phyloP scores from a whole-genome alignment of 2,329 filamentous ascomycete species.

The Neonectria sp. region DNA sequence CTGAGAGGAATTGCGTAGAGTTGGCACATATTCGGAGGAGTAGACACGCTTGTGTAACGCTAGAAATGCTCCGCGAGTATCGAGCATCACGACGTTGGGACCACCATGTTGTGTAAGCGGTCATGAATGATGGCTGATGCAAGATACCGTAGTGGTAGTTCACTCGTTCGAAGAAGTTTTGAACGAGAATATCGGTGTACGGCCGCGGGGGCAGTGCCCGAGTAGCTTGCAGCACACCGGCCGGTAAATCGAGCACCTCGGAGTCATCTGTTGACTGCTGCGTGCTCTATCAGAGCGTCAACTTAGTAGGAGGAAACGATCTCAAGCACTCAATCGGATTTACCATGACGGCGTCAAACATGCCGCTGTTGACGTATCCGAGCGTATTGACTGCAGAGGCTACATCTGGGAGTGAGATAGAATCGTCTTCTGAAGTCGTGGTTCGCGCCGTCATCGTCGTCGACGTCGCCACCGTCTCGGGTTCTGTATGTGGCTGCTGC shows the following conservation, averaged over 20 bases:
- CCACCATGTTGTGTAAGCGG: constrained; percentile 6
- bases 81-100: background rate
- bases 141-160: background rate
- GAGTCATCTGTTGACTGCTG: background rate
- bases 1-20: background rate
- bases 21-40: constrained; percentile 4
- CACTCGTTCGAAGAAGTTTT: constrained; percentile 1
- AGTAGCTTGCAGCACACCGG: background rate
- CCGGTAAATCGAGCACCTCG: background rate
- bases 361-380: background rate
- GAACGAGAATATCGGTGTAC: constrained; percentile 1
- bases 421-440: background rate
- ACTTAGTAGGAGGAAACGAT: background rate
- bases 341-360: constrained; percentile 1
- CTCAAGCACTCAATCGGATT: background rate
- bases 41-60: background rate
- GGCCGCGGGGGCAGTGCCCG: background rate
- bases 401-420: background rate
- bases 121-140: background rate
- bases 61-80: background rate
- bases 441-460: background rate
- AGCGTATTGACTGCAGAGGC: background rate
- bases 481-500: background rate
- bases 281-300: background rate
- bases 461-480: no score